Evolutionary conservation across 352 stramenopile genomes (phyloP), one percentile per base, ranked within the genome.

Genomic region (Phytophthora ramorum): DNA sequence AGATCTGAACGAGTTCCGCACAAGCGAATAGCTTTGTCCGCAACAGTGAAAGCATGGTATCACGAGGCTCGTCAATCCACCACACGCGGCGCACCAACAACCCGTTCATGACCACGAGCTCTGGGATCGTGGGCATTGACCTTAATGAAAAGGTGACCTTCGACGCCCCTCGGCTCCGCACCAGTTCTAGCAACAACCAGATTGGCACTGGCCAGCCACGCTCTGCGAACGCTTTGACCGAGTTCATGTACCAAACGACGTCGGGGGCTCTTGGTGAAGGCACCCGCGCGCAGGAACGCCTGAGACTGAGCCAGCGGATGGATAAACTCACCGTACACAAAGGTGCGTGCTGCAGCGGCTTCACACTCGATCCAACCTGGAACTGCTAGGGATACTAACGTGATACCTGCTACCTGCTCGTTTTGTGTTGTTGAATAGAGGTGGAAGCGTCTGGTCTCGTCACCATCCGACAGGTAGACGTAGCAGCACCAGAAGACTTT

Each of bases 51-150:
- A 59, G 22, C 16, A 92, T 93, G 82, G 78, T 93, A 17, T 95
- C 84, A 1, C 77, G 86, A 58, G 86, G 86, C 22, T 91, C 86
- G 12, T 82, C 79, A 10, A 78, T 95, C 63, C 83, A 91, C 63
- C 79, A 95, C 70, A 82, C 68, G 17, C 81, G 83, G 8, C 80
- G 80, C 14, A 89, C 81, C 45, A 78, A 81, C 32, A 95, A 92
- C 46, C 84, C 84, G 68, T 95, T 94, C 70, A 92, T 94, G 78
- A 90, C 83, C n/a, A 94, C 86, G 43, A 92, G 82, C 69, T 93
- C 84, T 10, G 81, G 81, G n/a, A 90, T 92, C 54, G 79, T 95
- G 7, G 86, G 86, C 28, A 95, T 93, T 62, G 87, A 93, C 58
- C 52, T 95, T 13, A 48, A 78, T 14, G 83, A 95, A 66, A 84